Base-by-base conservation (phyloP, 1,139 yeast species). In the Kurtzmaniella natalensis region DNA sequence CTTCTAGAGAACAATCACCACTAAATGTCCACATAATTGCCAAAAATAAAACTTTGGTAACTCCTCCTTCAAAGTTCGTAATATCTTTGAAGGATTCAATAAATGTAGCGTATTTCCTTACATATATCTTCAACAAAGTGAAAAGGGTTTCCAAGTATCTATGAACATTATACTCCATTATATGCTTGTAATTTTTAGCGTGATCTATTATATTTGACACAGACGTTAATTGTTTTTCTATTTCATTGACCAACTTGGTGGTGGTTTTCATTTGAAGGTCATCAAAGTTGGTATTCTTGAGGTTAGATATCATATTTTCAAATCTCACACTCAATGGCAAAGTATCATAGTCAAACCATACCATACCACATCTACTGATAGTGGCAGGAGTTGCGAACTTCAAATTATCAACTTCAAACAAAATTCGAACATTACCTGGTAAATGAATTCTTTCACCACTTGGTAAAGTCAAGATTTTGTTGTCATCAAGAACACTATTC, bases 401-500 rank as follows among this genome's bases (percentile, higher is more conserved):
- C 39, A 92, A 59, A 30, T 61, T 66, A 35, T 81, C 85, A 4
- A 84, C 87, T 50, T 92, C 98, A 59, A 92, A 88, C 0, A 88
- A 46, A 17, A 92, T 55, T 21, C 77, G 67, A 2, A 86, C 72
- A 46, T 81, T 81, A 0, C 59, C 48, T 0, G 95, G 88, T 4
- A 92, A 55, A 1, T 70, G 63, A 7, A 92, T 54, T 25, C 96
- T 72, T 50, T 92, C 97, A 28, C 97, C 97, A 51, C 80, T 88
- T 0, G 97, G 94, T 13, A 92, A 64, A 0, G 97, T 88, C 33
- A 89, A 60, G 1, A 84, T 48, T 44, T 74, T 78, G 53, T 88
- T 92, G 47, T 92, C 97, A 57, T 92, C 98, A 21, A 92, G 65
- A 9, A 88, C 94, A 62, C 95, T 82, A 56, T 92, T 92, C 44